A percentile compares a stretch with the other conserved stretches of the same genome.
These are phyloP conservation scores for Barbarea vulgaris DNA, from an alignment of 345 rosid species.

Conservation along the genomic window DNA sequence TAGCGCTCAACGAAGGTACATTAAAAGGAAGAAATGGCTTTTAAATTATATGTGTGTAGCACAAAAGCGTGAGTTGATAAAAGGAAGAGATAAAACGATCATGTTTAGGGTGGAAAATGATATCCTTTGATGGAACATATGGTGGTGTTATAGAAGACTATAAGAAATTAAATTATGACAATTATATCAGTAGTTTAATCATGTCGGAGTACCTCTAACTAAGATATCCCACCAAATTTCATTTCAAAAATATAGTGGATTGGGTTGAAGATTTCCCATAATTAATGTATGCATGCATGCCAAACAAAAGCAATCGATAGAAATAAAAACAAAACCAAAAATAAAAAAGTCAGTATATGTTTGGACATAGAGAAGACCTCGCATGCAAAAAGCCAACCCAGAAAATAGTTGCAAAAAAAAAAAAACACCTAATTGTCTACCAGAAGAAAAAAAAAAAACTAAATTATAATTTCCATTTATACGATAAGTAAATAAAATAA, in stretches of 20 bases:
- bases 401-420: conserved; percentile 23
- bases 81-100: conserved; percentile 25
- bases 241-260: conserved; percentile 21
- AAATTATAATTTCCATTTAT: background rate
- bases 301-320: conserved; percentile 39
- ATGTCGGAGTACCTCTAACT: conserved; percentile 37
- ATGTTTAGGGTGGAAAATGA: conserved; percentile 29
- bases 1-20: conserved; percentile 1
- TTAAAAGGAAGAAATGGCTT: background rate
- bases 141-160: conserved; percentile 21
- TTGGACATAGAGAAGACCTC: conserved; percentile 38
- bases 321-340: conserved; percentile 7
- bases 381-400: conserved; percentile 43
- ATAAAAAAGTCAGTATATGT: conserved; percentile 19
- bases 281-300: conserved; percentile 40
- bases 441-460: background rate
- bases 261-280: conserved; percentile 21
- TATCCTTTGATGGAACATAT: conserved; percentile 2
- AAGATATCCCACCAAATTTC: conserved; percentile 30
- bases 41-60: background rate
- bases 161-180: conserved; percentile 15
- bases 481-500: background rate
- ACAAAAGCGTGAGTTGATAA: conserved; percentile 29
- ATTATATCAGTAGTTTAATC: conserved; percentile 39
- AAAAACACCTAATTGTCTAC: background rate